phyloP scores from a whole-genome alignment of 768 basidiomycete species.

The Coprinopsis sp. region DNA sequence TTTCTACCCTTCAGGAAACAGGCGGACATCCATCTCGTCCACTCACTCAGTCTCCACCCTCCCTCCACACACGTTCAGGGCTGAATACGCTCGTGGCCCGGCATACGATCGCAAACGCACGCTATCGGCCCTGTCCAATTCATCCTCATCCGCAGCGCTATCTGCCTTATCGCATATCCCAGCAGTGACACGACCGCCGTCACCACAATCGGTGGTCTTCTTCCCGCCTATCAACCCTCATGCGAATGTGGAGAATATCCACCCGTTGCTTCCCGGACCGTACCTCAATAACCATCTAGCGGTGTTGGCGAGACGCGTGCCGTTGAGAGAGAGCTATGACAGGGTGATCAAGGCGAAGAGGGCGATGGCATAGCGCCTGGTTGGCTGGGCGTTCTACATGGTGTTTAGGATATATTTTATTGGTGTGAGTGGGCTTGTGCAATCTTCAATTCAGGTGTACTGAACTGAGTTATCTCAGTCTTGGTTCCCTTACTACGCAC shows the following conservation, averaged over 20 bases:
- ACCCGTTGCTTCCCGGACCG: conserved; percentile 68
- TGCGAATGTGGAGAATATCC: conserved; percentile 53
- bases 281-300: conserved; percentile 70
- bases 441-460: no score
- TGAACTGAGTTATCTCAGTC: no score
- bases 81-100: conserved; percentile 12
- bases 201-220: conserved; percentile 48
- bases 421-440: no score
- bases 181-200: conserved; percentile 38
- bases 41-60: conserved; percentile 56
- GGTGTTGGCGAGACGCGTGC: conserved; percentile 57
- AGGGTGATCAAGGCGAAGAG: conserved; percentile 56
- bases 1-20: conserved; percentile 9
- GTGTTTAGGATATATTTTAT: no score
- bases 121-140: conserved; percentile 50
- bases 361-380: neutral
- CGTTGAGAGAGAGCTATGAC: conserved; percentile 67
- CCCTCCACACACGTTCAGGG: conserved; percentile 35
- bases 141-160: conserved; percentile 51
- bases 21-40: conserved; percentile 53
- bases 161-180: conserved; percentile 56
- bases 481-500: no score
- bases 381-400: neutral
- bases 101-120: conserved; percentile 47
- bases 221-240: conserved; percentile 62